Conservation (phyloP, 2,329 filamentous ascomycete genomes). For the Epichloe festucae region DNA sequence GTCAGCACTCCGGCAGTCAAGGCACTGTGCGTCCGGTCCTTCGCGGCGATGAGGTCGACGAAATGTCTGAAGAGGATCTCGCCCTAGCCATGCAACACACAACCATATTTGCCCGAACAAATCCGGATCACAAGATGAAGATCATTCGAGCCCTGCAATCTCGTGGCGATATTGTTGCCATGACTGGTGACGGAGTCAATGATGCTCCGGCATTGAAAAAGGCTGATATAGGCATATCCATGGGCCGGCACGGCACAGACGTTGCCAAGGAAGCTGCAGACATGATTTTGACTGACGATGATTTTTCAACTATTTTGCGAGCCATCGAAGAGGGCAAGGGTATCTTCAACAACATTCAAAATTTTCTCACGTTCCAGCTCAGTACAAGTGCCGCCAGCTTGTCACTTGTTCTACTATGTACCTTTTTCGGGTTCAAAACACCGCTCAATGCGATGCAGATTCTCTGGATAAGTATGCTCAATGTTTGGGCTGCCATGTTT, state of each 20-base stretch:
- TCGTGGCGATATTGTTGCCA: constrained; percentile 90
- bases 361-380: constrained; percentile 96
- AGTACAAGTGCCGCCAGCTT: constrained; percentile 92
- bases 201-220: constrained; percentile 94
- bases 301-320: constrained; percentile 81
- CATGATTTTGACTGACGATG: constrained; percentile 83
- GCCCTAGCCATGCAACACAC: constrained; percentile 75
- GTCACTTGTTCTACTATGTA: constrained; percentile 83
- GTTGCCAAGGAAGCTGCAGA: constrained; percentile 94
- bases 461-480: constrained; percentile 80
- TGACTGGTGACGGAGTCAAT: constrained; percentile 98
- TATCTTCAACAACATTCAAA: constrained; percentile 99
- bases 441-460: constrained; percentile 99
- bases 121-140: constrained; percentile 95
- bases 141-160: constrained; percentile 86
- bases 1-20: constrained; percentile 39
- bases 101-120: constrained; percentile 90
- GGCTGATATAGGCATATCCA: constrained; percentile 94
- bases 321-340: constrained; percentile 98
- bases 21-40: constrained; percentile 59
- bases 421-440: constrained; percentile 83
- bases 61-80: constrained; percentile 76
- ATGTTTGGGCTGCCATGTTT: background rate
- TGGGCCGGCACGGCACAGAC: constrained; percentile 90
- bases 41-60: constrained; percentile 81